Evolutionary conservation across 129 eudicot species (phyloP).

Genomic region (Scalesia atractyloides): DNA sequence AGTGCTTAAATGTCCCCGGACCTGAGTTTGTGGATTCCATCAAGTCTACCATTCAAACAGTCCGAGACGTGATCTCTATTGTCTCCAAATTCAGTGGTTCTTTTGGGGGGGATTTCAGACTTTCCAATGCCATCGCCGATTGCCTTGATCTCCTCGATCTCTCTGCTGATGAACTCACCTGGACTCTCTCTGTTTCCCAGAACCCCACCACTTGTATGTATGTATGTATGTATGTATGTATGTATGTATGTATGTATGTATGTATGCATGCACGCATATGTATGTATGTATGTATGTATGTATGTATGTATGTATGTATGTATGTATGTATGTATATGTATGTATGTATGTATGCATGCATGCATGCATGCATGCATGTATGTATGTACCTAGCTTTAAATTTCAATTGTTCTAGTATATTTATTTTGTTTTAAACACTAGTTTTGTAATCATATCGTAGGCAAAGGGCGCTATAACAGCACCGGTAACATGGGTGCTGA

Average conservation of each 20-base stretch:
- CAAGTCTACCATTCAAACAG: slow-evolving; percentile 50
- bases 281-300: slow-evolving; percentile 16
- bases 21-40: slow-evolving; percentile 55
- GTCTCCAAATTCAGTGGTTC: slow-evolving; percentile 45
- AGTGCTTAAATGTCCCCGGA: slow-evolving; percentile 60
- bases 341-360: slow-evolving; percentile 13
- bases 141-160: slow-evolving; percentile 87
- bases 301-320: not conserved
- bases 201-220: slow-evolving; percentile 23
- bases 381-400: not conserved
- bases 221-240: slow-evolving; percentile 20
- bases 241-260: slow-evolving; percentile 23
- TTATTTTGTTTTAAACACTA: too few relatives aligned
- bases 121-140: slow-evolving; percentile 66
- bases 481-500: slow-evolving; percentile 67
- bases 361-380: slow-evolving; percentile 19
- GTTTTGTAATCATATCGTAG: not conserved
- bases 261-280: slow-evolving; percentile 2
- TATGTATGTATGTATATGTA: slow-evolving; percentile 21
- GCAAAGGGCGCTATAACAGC: slow-evolving; percentile 51
- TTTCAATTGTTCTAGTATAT: not conserved
- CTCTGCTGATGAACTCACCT: slow-evolving; percentile 61
- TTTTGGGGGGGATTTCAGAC: slow-evolving; percentile 54
- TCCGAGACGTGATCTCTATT: slow-evolving; percentile 52
- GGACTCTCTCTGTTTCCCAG: slow-evolving; percentile 67